Percentiles rank a stretch among this genome's conserved stretches.
phyloP scores from a whole-genome alignment of 306 rosid genomes.

The Quillaja saponaria region DNA sequence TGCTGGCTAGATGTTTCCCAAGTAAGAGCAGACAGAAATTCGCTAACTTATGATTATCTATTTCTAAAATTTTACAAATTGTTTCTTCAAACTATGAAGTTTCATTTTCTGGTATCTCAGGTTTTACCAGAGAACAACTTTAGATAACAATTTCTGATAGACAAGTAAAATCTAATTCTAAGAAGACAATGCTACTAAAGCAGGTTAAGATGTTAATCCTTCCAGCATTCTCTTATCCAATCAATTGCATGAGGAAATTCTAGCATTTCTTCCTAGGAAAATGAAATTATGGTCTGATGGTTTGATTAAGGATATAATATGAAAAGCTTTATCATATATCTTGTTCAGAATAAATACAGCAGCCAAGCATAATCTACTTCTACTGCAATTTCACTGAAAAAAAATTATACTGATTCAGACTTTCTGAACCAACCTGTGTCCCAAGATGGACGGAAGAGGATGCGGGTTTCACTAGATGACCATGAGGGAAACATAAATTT shows the following conservation, averaged over 20 bases:
- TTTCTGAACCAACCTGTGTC: slow-evolving; percentile 26
- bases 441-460: slow-evolving; percentile 46
- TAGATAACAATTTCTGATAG: too few relatives aligned
- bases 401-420: slow-evolving; percentile 36
- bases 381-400: slow-evolving; percentile 17
- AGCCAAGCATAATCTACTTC: background rate
- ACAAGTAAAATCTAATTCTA: too few relatives aligned
- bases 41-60: background rate
- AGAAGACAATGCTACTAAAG: too few relatives aligned
- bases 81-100: background rate
- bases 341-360: background rate
- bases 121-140: background rate
- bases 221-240: background rate
- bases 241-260: slow-evolving; percentile 7
- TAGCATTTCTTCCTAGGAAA: background rate
- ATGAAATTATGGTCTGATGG: background rate
- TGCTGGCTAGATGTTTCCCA: background rate
- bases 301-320: too few relatives aligned
- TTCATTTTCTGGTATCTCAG: background rate
- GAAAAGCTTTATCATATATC: background rate
- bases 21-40: slow-evolving; percentile 1
- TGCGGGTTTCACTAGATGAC: slow-evolving; percentile 33
- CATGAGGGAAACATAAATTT: slow-evolving; percentile 26
- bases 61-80: too few relatives aligned
- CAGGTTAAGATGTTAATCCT: background rate